Conservation (phyloP, 257 asterid species). For the Nicotiana otophora region DNA sequence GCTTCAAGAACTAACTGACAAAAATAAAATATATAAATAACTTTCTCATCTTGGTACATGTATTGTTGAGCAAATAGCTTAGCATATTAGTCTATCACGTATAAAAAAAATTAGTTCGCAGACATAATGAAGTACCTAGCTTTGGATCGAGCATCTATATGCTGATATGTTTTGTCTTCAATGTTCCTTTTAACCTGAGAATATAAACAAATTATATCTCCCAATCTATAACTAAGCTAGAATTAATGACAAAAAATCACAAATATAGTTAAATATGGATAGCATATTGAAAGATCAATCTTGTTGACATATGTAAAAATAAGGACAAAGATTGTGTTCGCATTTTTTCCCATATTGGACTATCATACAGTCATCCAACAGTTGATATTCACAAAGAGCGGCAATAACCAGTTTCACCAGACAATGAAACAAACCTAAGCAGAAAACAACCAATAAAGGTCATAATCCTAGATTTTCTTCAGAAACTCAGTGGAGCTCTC, state of each 20-base stretch:
- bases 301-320: background rate
- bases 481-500: background rate
- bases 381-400: background rate
- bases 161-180: conserved; percentile 39
- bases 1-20: background rate
- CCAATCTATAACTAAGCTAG: background rate
- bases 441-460: background rate
- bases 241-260: background rate
- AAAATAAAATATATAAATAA: background rate
- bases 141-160: conserved; percentile 46
- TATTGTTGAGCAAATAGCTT: background rate
- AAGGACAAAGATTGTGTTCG: background rate
- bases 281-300: background rate
- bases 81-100: background rate
- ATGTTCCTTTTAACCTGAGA: conserved; percentile 40
- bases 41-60: background rate
- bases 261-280: background rate
- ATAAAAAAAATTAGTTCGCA: background rate
- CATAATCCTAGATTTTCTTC: conserved; percentile 1
- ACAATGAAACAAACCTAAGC: background rate
- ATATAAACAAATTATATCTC: background rate
- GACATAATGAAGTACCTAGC: conserved; percentile 30
- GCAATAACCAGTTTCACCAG: background rate
- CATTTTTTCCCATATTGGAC: background rate
- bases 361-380: conserved; percentile 1